Percentiles rank a stretch among this genome's conserved stretches.
phyloP scores from a whole-genome alignment of 495 filamentous ascomycete genomes.

The Talaromyces nanjingensis region DNA sequence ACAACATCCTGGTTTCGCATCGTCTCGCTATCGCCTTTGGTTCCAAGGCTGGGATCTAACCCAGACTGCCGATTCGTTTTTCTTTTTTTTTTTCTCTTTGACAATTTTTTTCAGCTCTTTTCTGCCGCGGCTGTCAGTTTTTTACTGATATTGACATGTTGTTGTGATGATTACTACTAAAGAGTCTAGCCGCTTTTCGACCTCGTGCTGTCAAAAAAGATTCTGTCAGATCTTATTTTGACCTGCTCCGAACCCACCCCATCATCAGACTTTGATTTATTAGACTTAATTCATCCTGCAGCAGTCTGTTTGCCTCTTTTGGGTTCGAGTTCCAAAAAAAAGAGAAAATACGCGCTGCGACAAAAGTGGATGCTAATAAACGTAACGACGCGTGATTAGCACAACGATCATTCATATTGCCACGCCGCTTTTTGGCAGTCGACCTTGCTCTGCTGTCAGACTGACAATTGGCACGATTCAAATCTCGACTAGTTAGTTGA shows the following conservation, averaged over 20 bases:
- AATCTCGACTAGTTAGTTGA: not conserved
- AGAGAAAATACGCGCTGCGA: not conserved
- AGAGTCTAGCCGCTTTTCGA: constrained; percentile 3
- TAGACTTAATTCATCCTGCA: not conserved
- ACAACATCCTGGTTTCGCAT: not conserved
- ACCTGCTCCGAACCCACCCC: not conserved
- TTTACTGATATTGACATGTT: not conserved
- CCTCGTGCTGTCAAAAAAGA: constrained; percentile 2
- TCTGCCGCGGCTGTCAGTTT: not conserved
- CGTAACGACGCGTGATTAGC: not conserved
- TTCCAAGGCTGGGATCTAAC: too few relatives aligned
- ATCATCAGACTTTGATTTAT: not conserved
- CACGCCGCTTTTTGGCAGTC: constrained; percentile 6
- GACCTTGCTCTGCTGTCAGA: constrained; percentile 8
- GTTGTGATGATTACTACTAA: not conserved
- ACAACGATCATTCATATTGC: not conserved
- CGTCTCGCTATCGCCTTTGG: not conserved
- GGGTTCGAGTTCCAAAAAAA: not conserved
- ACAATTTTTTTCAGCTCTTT: not conserved
- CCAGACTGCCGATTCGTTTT: not conserved
- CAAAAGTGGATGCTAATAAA: not conserved
- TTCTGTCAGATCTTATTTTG: not conserved
- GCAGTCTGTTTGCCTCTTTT: not conserved
- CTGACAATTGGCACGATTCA: not conserved
- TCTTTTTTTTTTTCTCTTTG: not conserved